These are phyloP conservation scores for Trichoderma asperellum DNA, from an alignment of 2,329 filamentous ascomycete genomes.

Conservation along the genomic window DNA sequence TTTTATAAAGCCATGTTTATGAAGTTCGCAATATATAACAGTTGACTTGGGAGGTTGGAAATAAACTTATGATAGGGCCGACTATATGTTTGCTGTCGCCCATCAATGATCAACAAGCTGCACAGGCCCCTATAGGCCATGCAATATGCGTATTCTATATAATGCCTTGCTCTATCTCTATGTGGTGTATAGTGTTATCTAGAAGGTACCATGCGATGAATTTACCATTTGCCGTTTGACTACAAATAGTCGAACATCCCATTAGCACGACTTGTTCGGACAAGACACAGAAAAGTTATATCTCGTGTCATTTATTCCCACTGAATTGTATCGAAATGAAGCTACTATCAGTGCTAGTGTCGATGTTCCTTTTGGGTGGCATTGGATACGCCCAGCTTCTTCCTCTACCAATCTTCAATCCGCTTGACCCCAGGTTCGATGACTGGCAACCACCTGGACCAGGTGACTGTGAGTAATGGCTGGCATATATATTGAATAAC, in stretches of 20 bases:
- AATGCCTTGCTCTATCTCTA: not conserved
- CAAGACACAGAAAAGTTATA: not conserved
- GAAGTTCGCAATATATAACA: not conserved
- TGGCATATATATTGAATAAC: not conserved
- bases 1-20: not conserved
- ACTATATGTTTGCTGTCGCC: not conserved
- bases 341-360: not conserved
- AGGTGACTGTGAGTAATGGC: not conserved
- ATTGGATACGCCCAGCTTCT: not conserved
- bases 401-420: not conserved
- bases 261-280: not conserved
- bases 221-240: not conserved
- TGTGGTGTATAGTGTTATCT: not conserved
- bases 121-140: not conserved
- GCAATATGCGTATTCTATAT: not conserved
- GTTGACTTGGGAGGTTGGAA: not conserved
- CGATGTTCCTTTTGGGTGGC: not conserved
- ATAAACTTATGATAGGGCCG: not conserved
- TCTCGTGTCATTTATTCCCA: no score
- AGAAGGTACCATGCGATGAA: not conserved
- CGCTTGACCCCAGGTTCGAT: not conserved
- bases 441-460: conserved; percentile 5
- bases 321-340: not conserved
- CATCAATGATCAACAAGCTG: not conserved
- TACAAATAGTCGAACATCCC: not conserved